Base-by-base conservation (phyloP, 805 yeast genomes). In the Tetrapisispora pingtungensis region DNA sequence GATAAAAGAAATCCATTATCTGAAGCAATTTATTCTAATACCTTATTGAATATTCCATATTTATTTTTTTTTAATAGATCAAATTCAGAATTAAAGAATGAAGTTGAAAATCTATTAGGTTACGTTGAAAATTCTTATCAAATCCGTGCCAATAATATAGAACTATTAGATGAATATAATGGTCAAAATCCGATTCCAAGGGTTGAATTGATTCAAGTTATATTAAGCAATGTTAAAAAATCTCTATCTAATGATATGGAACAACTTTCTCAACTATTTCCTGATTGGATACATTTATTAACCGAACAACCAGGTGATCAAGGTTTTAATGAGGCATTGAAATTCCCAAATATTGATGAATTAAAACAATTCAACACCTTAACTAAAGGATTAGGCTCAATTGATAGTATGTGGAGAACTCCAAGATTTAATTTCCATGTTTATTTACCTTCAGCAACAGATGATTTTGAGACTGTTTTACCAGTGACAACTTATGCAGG, bases 391-490 rank as follows among this genome's bases (percentile, higher is more conserved):
- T 41, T 58, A 4, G 79, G 79, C 4, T 71, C 73, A 40, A 69
- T 81, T 40, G 93, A 84, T 58, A 66, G 70, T 45, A 68, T 83
- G 62, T 84, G 93, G 93, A 66, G 67, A 46, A 67, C 69, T 35
- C 82, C 89, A 49, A 72, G 85, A 56, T 67, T 70, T 35, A 64
- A 76, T 18, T 74, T 82, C 57, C 80, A 80, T 52, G 77, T 81
- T 14, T 86, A 80, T 59, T 61, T 69, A 36, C 71, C 71, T 13
- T 68, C 71, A 41, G 62, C 67, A 14, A 62, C 68, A 8, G 75
- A 75, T 3, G 74, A 70, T 3, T 76, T 84, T 42, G 81, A 78
- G 43, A 85, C 96, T 1, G 78, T 78, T 4, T 84, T 89, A 0
- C 65, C 73, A 3, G 63, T 69, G 4, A 68, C 66, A 1, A 57